Evolutionary conservation across 495 filamentous ascomycete genomes (phyloP), one percentile per base, ranked within the genome.

Genomic region (Penicillium silybi): DNA sequence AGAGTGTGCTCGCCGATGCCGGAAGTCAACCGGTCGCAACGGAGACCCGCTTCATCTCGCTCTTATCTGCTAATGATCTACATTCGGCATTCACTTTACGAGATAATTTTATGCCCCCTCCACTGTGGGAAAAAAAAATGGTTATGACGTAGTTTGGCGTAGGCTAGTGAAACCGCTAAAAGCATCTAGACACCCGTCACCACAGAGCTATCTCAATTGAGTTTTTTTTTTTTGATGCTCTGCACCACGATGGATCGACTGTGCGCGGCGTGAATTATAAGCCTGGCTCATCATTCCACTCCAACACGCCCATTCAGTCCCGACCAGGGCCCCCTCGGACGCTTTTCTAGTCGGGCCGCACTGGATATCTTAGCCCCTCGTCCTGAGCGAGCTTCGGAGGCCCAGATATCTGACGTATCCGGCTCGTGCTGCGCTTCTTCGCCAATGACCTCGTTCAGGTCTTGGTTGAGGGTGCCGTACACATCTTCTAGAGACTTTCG

Each of bases 261-360:
- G 37, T 4, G 37, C 9, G 18, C 37, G 11, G 29, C 29, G 13
- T 10, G 11, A 13, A 32, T 32, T 2, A 19, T 7, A 25, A 43
- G 7, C 22, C 18, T 23, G 8, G 29, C n/a, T 16, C 17, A 19
- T 50, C 58, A 63, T 42, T 53, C 58, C 7, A 71, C 32, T 11
- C 70, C 73, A 26, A 77, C 54, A 18, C 50, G 51, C 16, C 72
- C 74, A 58, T 71, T 61, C 48, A 77, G 54, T 13, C 55, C 52
- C 18, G 64, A 50, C 72, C 72, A 77, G 6, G 72, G 72, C 3
- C 71, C 72, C 26, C 59, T 66, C 15, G 62, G 44, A 40, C 61
- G 54, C 45, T 54, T 58, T 38, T 68, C 58, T 29, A 41, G 40
- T n/a, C 59, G 64, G 46, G 58, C 49, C 53, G 51, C 62, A 56